Percentiles rank a stretch among this genome's conserved stretches.
These are phyloP conservation scores for Clohesyomyces aquaticus DNA, from an alignment of 495 filamentous ascomycete genomes.

Conservation along the genomic window DNA sequence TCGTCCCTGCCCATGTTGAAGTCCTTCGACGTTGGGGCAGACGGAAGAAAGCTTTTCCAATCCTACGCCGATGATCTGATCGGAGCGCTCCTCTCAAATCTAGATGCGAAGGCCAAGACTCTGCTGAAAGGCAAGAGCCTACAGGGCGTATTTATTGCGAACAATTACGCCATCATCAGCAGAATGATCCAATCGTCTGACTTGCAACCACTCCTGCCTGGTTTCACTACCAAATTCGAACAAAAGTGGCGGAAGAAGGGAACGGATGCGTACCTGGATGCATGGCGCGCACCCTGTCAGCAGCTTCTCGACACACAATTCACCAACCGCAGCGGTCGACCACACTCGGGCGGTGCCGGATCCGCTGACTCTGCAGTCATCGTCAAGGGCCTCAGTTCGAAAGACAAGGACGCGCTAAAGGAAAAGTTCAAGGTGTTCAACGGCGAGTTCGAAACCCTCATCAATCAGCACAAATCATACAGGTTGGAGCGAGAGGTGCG, in stretches of 20 bases:
- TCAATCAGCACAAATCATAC: slow-evolving; percentile 80
- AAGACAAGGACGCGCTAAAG: slow-evolving; percentile 94
- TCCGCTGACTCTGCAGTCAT: slow-evolving; percentile 76
- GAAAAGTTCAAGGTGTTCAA: slow-evolving; percentile 96
- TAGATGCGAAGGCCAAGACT: slow-evolving; percentile 75
- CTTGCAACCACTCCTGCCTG: slow-evolving; percentile 70
- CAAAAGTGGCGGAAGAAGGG: slow-evolving; percentile 84
- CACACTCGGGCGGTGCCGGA: slow-evolving; percentile 66
- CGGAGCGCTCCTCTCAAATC: slow-evolving; percentile 71
- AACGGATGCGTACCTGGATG: slow-evolving; percentile 77
- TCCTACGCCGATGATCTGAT: slow-evolving; percentile 87
- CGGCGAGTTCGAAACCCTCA: slow-evolving; percentile 82
- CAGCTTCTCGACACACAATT: slow-evolving; percentile 90
- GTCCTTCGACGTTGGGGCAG: slow-evolving; percentile 85
- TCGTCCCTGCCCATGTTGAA: slow-evolving; percentile 71
- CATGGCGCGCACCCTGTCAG: slow-evolving; percentile 84
- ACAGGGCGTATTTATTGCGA: slow-evolving; percentile 88
- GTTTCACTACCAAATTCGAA: slow-evolving; percentile 64
- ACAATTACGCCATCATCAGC: slow-evolving; percentile 83
- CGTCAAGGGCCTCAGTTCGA: slow-evolving; percentile 77
- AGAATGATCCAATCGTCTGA: slow-evolving; percentile 83
- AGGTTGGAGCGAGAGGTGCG: slow-evolving; percentile 81
- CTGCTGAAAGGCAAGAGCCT: slow-evolving; percentile 77
- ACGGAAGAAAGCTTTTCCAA: slow-evolving; percentile 83
- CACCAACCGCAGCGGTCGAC: slow-evolving; percentile 71